A percentile compares a stretch with the other conserved stretches of the same genome.
These are phyloP conservation scores for Candida mattraensis DNA, from an alignment of 805 yeast species.

Conservation along the genomic window DNA sequence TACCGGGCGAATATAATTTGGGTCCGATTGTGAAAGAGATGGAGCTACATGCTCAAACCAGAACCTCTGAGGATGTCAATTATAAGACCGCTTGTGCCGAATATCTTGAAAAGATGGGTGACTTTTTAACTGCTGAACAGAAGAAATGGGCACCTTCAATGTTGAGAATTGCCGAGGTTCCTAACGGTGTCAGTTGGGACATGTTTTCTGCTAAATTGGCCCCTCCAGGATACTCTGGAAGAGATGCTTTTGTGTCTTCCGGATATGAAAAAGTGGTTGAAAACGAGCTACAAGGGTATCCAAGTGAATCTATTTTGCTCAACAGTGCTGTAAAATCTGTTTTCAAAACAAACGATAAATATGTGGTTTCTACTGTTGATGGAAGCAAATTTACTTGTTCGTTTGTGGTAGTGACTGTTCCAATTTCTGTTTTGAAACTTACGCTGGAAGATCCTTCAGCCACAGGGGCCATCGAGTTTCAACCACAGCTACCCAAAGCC, in stretches of 20 bases:
- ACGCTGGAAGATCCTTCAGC: conserved; percentile 24
- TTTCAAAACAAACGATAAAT: conserved; percentile 24
- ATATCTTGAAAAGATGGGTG: conserved; percentile 21
- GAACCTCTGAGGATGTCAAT: conserved; percentile 24
- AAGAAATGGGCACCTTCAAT: conserved; percentile 30
- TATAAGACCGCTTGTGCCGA: conserved; percentile 28
- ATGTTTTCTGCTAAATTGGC: conserved; percentile 28
- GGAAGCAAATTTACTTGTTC: conserved; percentile 26
- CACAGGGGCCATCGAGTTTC: conserved; percentile 30
- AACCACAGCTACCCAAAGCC: conserved; percentile 38
- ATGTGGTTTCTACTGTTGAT: conserved; percentile 18
- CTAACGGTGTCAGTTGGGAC: conserved; percentile 33
- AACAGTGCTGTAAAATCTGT: conserved; percentile 25
- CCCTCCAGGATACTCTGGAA: conserved; percentile 29
- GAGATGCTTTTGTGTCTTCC: conserved; percentile 31
- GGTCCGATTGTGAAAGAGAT: conserved; percentile 33
- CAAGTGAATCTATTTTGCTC: conserved; percentile 21
- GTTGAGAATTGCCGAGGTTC: conserved; percentile 29
- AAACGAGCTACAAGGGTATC: conserved; percentile 28
- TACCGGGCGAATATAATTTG: conserved; percentile 31
- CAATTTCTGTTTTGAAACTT: conserved; percentile 45
- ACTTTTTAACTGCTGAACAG: conserved; percentile 26
- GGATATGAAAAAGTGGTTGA: conserved; percentile 32
- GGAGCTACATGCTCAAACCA: conserved; percentile 32
- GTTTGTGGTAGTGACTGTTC: conserved; percentile 49